Conservation (phyloP, 306 rosid genomes). For the Chamaecrista fasciculata region DNA sequence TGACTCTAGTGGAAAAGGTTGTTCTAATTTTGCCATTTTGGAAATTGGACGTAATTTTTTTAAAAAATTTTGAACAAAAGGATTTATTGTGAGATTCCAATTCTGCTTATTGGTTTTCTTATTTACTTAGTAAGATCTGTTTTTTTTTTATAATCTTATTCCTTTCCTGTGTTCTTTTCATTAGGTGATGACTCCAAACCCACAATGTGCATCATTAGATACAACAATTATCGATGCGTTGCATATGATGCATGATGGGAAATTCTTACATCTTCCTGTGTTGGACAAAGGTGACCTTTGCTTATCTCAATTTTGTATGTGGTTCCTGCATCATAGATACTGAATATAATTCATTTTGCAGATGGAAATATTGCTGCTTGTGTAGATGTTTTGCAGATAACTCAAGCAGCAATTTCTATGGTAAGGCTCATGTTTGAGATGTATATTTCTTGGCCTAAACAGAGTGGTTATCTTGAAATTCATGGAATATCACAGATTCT, state of each 20-base stretch:
- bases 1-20: constrained; percentile 90
- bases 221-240: constrained; percentile 88
- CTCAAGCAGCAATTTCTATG: constrained; percentile 88
- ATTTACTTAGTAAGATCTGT: constrained; percentile 25
- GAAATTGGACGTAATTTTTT: constrained; percentile 27
- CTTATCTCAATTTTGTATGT: constrained; percentile 25
- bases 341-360: constrained; percentile 40
- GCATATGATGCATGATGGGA: constrained; percentile 93
- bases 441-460: background rate
- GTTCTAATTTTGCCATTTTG: background rate
- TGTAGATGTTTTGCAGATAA: constrained; percentile 88
- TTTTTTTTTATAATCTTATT: constrained; percentile 21
- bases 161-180: constrained; percentile 24
- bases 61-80: no score
- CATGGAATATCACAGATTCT: background rate
- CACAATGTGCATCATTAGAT: constrained; percentile 79
- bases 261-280: constrained; percentile 95
- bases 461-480: background rate
- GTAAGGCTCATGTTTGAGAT: constrained; percentile 45
- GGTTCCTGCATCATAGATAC: constrained; percentile 13
- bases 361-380: constrained; percentile 79
- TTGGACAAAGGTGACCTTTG: constrained; percentile 69
- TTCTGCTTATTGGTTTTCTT: constrained; percentile 24
- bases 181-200: constrained; percentile 95
- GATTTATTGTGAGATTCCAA: constrained; percentile 7